Conservation (phyloP, 768 basidiomycete genomes). For the Tricholoma furcatifolium region DNA sequence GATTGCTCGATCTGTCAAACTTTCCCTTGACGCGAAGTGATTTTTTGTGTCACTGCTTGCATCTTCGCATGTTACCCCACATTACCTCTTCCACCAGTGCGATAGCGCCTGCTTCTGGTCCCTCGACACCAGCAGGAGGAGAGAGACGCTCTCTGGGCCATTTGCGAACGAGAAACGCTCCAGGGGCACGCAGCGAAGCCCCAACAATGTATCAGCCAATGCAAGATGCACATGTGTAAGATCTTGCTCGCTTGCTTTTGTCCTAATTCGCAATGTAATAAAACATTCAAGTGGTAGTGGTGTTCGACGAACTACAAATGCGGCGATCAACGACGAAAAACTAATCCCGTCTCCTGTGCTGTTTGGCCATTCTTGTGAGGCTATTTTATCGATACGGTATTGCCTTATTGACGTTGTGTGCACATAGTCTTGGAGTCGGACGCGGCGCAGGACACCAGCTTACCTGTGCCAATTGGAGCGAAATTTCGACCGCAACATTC, state of each 20-base stretch:
- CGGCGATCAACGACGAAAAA: not conserved
- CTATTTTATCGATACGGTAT: no score
- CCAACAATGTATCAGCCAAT: not conserved
- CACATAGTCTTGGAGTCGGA: no score
- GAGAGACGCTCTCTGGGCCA: not conserved
- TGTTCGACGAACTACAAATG: not conserved
- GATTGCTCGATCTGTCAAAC: not conserved
- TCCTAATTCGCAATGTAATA: not conserved
- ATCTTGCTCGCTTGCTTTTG: constrained; percentile 9
- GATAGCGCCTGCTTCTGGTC: no score
- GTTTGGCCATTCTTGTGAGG: no score
- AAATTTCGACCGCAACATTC: no score
- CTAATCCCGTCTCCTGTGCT: no score
- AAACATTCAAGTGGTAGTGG: constrained; percentile 6
- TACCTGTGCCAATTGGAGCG: no score
- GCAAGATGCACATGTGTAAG: not conserved
- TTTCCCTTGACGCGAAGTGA: not conserved
- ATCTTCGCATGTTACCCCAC: constrained; percentile 10
- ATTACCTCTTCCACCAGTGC: constrained; percentile 1
- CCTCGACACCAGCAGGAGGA: no score
- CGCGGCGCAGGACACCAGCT: no score
- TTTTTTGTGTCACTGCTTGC: constrained; percentile 7
- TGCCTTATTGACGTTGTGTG: no score
- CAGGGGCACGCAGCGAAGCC: not conserved
- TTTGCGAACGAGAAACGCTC: not conserved